Conservation (phyloP, 2,329 filamentous ascomycete species). For the Hypoxylon sp. region DNA sequence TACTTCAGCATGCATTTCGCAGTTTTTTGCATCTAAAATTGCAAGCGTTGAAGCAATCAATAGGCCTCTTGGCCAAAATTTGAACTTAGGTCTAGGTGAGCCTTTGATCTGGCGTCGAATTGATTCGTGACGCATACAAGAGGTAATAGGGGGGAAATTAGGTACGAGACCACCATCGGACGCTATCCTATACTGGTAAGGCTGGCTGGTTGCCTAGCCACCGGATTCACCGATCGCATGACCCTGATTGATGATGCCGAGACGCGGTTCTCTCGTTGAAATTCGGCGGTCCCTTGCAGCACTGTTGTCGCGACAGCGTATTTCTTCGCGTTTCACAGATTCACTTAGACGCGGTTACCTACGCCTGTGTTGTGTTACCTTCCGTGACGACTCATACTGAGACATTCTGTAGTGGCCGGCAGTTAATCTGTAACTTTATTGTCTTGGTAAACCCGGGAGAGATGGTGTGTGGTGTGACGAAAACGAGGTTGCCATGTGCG, state of each 20-base stretch:
- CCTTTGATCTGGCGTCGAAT: conserved; percentile 5
- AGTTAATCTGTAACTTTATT: conserved; percentile 33
- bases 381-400: conserved; percentile 26
- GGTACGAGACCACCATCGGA: conserved; percentile 22
- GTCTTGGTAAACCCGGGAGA: conserved; percentile 27
- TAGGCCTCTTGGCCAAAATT: conserved; percentile 16
- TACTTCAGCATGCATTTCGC: neutral
- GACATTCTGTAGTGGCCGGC: conserved; percentile 31
- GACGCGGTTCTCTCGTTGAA: conserved; percentile 11
- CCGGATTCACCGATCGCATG: conserved; percentile 20
- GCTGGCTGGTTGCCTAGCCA: conserved; percentile 6
- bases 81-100: conserved; percentile 3
- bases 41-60: conserved; percentile 15
- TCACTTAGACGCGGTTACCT: conserved; percentile 6
- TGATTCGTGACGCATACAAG: conserved; percentile 17
- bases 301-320: conserved; percentile 8
- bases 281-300: conserved; percentile 22
- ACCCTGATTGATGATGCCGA: conserved; percentile 13
- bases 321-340: conserved; percentile 7
- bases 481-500: conserved; percentile 44
- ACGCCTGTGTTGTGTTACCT: conserved; percentile 22
- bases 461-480: conserved; percentile 23
- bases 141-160: conserved; percentile 10
- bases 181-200: conserved; percentile 26
- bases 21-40: neutral